These are phyloP conservation scores for Ceratonia siliqua DNA, from an alignment of 306 rosid genomes.

Conservation along the genomic window DNA sequence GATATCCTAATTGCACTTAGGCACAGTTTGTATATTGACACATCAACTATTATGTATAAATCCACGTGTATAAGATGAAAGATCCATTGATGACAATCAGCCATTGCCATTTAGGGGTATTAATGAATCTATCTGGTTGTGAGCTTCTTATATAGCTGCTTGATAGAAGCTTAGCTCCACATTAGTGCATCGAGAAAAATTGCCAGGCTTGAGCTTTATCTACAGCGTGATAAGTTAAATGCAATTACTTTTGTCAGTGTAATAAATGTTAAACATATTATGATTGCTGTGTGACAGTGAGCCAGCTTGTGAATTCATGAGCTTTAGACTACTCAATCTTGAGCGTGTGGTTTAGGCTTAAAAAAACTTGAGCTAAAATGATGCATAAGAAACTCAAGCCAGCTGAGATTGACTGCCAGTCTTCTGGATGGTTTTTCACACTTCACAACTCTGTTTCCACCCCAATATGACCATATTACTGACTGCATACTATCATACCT, in stretches of 20 bases:
- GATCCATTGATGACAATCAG: not conserved
- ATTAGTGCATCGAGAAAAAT: constrained; percentile 1
- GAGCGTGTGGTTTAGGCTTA: too few species aligned
- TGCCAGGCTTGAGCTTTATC: not conserved
- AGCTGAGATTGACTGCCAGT: not conserved
- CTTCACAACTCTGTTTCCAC: too few species aligned
- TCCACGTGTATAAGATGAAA: constrained; percentile 1
- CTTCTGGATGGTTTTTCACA: not conserved
- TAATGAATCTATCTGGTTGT: constrained; percentile 26
- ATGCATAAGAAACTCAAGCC: not conserved
- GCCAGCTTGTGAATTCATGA: not conserved
- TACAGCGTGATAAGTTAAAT: not conserved
- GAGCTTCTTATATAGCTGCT: not conserved
- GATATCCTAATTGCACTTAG: constrained; percentile 36
- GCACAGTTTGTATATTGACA: constrained; percentile 1
- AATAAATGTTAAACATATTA: not conserved
- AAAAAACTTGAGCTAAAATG: not conserved
- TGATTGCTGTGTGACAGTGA: not conserved
- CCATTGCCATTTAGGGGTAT: not conserved
- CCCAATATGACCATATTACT: too few species aligned
- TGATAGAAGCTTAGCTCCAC: not conserved
- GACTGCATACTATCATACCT: too few species aligned
- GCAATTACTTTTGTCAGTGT: not conserved
- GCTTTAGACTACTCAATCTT: not conserved
- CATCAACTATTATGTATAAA: too few species aligned